phyloP scores from a whole-genome alignment of 148 eudicot species.

The Chenopodium album region DNA sequence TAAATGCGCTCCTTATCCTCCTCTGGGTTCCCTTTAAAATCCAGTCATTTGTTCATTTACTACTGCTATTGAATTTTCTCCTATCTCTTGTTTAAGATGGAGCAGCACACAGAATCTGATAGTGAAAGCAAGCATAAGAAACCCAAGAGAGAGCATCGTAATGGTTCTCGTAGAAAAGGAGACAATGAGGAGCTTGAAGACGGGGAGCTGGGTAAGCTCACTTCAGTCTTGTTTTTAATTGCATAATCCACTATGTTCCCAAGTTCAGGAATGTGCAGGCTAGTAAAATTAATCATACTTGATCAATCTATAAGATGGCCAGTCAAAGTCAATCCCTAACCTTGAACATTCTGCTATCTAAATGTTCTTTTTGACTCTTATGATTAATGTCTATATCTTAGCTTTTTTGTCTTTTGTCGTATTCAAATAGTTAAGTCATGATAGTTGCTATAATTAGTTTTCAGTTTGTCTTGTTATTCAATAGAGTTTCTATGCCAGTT shows the following conservation, averaged over 20 bases:
- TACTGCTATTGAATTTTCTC: neutral
- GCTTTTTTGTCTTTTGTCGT: neutral
- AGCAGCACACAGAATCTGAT: constrained; percentile 51
- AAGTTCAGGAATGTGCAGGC: neutral
- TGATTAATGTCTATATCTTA: neutral
- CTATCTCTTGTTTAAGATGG: constrained; percentile 31
- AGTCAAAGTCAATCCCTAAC: neutral
- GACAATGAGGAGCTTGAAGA: constrained; percentile 58
- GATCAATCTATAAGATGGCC: neutral
- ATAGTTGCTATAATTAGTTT: neutral
- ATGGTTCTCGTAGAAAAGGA: constrained; percentile 50
- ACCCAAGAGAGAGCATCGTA: constrained; percentile 60
- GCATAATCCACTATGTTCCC: neutral
- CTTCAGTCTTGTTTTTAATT: neutral
- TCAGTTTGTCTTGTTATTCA: no score
- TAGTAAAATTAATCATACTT: neutral
- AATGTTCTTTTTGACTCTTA: neutral
- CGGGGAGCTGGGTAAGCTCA: constrained; percentile 52
- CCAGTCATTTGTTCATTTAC: neutral
- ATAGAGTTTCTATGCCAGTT: neutral
- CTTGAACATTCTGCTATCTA: neutral
- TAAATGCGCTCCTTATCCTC: neutral
- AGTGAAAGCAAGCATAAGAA: constrained; percentile 62
- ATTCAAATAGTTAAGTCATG: neutral
- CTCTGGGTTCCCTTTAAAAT: constrained; percentile 3